Conservation (phyloP, 116 monocot genomes). For the Phalaenopsis hybrid region DNA sequence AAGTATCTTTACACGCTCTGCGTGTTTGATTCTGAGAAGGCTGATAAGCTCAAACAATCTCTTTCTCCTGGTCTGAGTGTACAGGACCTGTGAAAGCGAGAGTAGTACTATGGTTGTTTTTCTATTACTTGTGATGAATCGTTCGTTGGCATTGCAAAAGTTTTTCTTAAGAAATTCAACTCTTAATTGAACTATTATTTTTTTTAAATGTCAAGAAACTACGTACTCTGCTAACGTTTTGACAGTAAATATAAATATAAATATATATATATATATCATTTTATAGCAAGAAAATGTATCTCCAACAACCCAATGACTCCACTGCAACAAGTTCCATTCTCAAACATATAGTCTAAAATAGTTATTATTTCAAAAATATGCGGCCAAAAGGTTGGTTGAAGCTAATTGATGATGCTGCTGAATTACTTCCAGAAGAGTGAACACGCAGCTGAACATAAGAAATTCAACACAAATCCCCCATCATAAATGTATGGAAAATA, state of each 20-base stretch:
- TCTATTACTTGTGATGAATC: neutral
- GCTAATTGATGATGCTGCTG: neutral
- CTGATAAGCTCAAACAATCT: conserved; percentile 39
- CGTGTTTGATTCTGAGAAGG: conserved; percentile 37
- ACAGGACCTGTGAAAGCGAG: neutral
- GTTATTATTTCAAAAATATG: neutral
- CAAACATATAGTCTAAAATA: neutral
- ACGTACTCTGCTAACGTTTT: no score
- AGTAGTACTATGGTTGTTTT: neutral
- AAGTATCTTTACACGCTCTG: conserved; percentile 40
- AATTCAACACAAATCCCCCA: neutral
- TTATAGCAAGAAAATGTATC: no score
- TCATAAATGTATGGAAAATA: neutral
- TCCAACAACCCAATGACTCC: neutral
- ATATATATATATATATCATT: no score
- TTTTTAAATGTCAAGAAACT: no score
- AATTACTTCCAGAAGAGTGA: neutral
- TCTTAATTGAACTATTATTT: neutral
- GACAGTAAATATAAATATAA: no score
- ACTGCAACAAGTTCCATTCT: neutral
- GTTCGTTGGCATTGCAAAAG: neutral
- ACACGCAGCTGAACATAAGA: neutral
- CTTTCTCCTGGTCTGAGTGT: conserved; percentile 18
- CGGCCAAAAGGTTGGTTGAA: neutral
- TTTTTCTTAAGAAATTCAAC: neutral